Base-by-base conservation (phyloP, 768 basidiomycete species). In the Fibroporia radiculosa region DNA sequence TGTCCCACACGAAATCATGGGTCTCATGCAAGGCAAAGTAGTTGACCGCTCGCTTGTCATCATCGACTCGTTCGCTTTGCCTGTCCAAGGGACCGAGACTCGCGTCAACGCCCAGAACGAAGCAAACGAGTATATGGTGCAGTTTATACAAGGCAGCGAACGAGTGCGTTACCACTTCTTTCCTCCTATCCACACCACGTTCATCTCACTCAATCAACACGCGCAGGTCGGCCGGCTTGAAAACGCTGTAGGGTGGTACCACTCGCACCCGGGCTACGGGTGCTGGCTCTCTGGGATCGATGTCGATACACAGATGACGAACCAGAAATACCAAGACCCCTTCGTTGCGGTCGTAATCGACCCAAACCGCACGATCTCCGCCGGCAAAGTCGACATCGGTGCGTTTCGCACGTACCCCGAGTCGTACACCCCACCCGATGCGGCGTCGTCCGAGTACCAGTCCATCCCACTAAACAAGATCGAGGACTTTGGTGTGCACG, bases 241-340 rank as follows among this genome's bases (percentile, higher is more conserved):
- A 62, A 81, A 93, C 60, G 83, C 81, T 6, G 87, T 93, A 52
- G 92, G 92, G n/a, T 95, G 92, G 92, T 96, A 96, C 62, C 92
- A 96, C 63, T 95, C 92, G 13, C 96, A 99, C 68, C 96, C 96
- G 4, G 96, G 96, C 12, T 99, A 98, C 60, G 96, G 96, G 14
- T 99, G 96, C 64, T 99, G 96, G 96, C 69, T 99, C 7, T 97
- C 93, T 11, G 96, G 96, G 20, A 98, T 99, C 66, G 96, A 99
- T 57, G 96, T 98, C 47, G 89, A 86, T 61, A 99, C 96, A 0
- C 96, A 99, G 60, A 76, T 88, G 69, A 92, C 80, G 57, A 93
- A 97, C 62, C 95, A 99, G 58, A 84, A 84, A 58, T 93, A 79
- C 68, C 86, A 88, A 62, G 95, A 99, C 64, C 95, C 95, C 2